phyloP scores from a whole-genome alignment of 73 alveolate genomes.

The Paramecium caudatum region DNA sequence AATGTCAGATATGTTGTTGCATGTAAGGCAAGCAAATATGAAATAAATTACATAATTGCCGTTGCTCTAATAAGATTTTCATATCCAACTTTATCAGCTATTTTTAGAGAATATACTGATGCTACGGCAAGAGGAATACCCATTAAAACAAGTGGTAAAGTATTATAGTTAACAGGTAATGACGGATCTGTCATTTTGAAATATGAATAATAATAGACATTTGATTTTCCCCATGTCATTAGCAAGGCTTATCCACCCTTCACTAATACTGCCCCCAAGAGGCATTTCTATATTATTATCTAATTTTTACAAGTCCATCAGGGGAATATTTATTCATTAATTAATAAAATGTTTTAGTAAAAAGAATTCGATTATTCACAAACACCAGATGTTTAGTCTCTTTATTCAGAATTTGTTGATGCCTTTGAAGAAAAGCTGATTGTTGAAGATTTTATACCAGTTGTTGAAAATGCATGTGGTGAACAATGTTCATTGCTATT shows the following conservation, averaged over 20 bases:
- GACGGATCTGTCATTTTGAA: constrained; percentile 43
- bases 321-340: not conserved
- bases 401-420: constrained; percentile 58
- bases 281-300: not conserved
- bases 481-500: constrained; percentile 17
- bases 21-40: constrained; percentile 34
- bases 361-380: constrained; percentile 65
- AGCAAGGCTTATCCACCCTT: constrained; percentile 35
- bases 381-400: constrained; percentile 65
- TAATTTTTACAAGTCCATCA: not conserved
- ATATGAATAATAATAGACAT: constrained; percentile 61
- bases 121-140: constrained; percentile 40
- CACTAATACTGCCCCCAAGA: not conserved
- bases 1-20: not conserved
- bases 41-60: not conserved
- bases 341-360: constrained; percentile 40
- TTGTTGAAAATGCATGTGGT: constrained; percentile 42
- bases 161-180: not conserved
- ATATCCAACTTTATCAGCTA: constrained; percentile 37
- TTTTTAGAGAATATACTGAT: constrained; percentile 33
- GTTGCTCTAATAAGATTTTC: constrained; percentile 4
- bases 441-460: constrained; percentile 42
- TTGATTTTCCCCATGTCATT: constrained; percentile 58
- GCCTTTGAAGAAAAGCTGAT: constrained; percentile 20
- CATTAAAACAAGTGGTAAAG: constrained; percentile 42